These are phyloP conservation scores for Tausonia pullulans DNA, from an alignment of 1,284 basidiomycete genomes.

Conservation along the genomic window DNA sequence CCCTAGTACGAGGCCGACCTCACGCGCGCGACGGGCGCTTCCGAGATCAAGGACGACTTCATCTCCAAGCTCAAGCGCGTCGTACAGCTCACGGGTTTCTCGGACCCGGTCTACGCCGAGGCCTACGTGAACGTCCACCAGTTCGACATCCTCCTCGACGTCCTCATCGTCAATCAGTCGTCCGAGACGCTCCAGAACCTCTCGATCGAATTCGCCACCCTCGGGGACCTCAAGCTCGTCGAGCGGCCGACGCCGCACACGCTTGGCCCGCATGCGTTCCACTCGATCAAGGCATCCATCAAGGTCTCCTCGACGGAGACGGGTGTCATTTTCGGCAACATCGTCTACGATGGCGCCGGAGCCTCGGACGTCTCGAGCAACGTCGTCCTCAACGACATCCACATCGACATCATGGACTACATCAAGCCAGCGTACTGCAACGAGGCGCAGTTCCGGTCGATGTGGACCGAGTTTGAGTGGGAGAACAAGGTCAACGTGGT, in stretches of 20 bases:
- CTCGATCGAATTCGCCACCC: conserved; percentile 91
- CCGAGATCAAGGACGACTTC: conserved; percentile 83
- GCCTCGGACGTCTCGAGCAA: conserved; percentile 63
- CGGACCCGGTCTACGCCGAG: conserved; percentile 96
- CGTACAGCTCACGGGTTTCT: conserved; percentile 94
- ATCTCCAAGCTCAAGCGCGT: conserved; percentile 92
- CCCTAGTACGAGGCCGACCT: conserved; percentile 78
- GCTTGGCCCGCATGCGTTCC: conserved; percentile 91
- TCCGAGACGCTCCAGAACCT: conserved; percentile 90
- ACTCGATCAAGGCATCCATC: conserved; percentile 97
- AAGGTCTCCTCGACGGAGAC: conserved; percentile 47
- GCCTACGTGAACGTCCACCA: conserved; percentile 97
- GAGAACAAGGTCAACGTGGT: conserved; percentile 93
- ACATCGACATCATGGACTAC: conserved; percentile 99
- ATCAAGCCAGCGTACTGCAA: conserved; percentile 96
- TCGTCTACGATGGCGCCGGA: conserved; percentile 88
- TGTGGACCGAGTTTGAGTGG: conserved; percentile 99
- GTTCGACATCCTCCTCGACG: conserved; percentile 93
- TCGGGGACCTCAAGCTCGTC: conserved; percentile 94
- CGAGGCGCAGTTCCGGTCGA: conserved; percentile 88
- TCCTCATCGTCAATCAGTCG: conserved; percentile 95
- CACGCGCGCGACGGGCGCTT: conserved; percentile 75
- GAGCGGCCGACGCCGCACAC: conserved; percentile 89
- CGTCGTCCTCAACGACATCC: conserved; percentile 92
- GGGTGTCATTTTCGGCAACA: conserved; percentile 87